Evolutionary conservation across 148 eudicot species (phyloP).

Genomic region (Diospyros lotus): DNA sequence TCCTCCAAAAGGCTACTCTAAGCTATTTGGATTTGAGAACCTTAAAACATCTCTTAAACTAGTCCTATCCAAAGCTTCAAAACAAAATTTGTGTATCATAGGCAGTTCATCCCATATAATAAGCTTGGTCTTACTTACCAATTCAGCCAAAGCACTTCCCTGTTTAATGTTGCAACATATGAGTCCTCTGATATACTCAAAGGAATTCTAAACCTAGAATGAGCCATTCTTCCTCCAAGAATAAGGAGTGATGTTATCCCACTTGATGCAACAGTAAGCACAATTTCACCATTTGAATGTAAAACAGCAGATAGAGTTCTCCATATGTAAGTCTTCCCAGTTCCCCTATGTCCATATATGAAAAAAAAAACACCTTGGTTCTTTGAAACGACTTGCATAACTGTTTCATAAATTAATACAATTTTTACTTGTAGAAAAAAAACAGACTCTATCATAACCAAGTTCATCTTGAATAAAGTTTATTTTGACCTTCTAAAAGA

Average conservation of each 20-base stretch:
- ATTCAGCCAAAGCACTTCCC: not conserved
- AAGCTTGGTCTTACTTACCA: not conserved
- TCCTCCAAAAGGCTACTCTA: not conserved
- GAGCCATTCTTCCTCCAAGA: not conserved
- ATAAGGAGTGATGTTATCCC: not conserved
- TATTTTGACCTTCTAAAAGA: not conserved
- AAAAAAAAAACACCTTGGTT: too few species aligned
- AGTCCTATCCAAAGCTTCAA: not conserved
- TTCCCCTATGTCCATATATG: too few species aligned
- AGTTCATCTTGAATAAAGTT: too few species aligned
- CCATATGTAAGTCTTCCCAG: too few species aligned
- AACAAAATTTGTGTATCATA: not conserved
- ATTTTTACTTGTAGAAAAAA: too few species aligned
- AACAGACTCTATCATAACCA: too few species aligned
- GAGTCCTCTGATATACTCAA: not conserved
- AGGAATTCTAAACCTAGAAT: not conserved
- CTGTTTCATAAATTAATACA: too few species aligned
- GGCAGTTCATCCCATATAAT: not conserved
- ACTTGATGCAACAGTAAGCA: not conserved
- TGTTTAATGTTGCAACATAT: not conserved
- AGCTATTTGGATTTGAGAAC: not conserved
- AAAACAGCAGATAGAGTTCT: too few species aligned
- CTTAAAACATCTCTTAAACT: not conserved
- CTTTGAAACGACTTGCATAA: too few species aligned
- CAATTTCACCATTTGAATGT: not conserved